Evolutionary conservation across 805 yeast genomes (phyloP).

Genomic region (Nakazawaea anatomiae): DNA sequence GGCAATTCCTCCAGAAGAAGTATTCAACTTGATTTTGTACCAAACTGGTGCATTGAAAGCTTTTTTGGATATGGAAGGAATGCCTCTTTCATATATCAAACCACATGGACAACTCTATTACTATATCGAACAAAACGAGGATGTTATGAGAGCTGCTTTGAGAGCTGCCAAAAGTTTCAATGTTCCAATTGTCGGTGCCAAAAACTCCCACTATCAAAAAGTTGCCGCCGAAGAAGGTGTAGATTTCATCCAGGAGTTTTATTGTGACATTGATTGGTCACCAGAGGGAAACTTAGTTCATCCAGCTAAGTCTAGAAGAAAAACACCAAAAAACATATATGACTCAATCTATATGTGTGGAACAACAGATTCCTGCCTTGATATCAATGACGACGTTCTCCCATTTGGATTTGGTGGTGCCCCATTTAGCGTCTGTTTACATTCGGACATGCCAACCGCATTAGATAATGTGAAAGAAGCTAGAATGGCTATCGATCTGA

Average conservation of each 20-base stretch:
- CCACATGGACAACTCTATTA: constrained; percentile 35
- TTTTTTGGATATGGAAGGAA: constrained; percentile 28
- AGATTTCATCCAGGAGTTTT: constrained; percentile 30
- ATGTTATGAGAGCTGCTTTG: constrained; percentile 28
- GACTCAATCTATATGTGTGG: constrained; percentile 24
- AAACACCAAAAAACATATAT: constrained; percentile 26
- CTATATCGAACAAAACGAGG: constrained; percentile 29
- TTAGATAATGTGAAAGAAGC: constrained; percentile 25
- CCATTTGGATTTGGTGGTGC: constrained; percentile 21
- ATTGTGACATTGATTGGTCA: constrained; percentile 29
- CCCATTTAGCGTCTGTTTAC: constrained; percentile 29
- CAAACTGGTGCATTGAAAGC: constrained; percentile 35
- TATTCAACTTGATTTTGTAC: constrained; percentile 28
- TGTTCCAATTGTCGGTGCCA: constrained; percentile 32
- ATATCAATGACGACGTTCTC: constrained; percentile 19
- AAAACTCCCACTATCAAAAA: constrained; percentile 22
- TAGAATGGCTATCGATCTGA: constrained; percentile 24
- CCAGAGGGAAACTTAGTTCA: constrained; percentile 24
- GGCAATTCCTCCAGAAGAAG: constrained; percentile 30
- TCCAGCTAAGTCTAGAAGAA: constrained; percentile 22
- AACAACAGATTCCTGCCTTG: constrained; percentile 17
- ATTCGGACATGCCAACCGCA: constrained; percentile 33
- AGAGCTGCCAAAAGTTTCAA: constrained; percentile 28
- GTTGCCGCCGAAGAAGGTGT: constrained; percentile 26
- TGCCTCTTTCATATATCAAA: constrained; percentile 27